These are phyloP conservation scores for Colletotrichum lupini DNA, from an alignment of 2,329 filamentous ascomycete genomes.

Conservation along the genomic window DNA sequence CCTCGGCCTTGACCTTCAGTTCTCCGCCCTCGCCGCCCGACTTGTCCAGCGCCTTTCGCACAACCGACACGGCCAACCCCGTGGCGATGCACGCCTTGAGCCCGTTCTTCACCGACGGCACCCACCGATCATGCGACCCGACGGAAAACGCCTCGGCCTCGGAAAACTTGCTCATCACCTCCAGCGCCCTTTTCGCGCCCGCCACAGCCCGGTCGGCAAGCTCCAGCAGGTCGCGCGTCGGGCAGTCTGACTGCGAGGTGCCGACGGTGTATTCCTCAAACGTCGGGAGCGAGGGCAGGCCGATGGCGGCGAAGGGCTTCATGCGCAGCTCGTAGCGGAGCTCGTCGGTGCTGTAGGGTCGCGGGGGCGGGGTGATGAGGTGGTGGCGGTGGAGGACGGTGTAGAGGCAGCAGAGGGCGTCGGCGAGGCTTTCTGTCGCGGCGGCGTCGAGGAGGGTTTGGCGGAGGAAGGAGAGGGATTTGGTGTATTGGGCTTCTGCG, in stretches of 20 bases:
- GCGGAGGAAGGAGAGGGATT: conserved; percentile 66
- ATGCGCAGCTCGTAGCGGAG: conserved; percentile 86
- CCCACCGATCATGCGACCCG: conserved; percentile 71
- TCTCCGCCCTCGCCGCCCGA: conserved; percentile 39
- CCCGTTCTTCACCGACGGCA: conserved; percentile 66
- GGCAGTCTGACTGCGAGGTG: conserved; percentile 51
- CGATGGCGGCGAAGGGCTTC: conserved; percentile 81
- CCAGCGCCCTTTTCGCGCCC: conserved; percentile 65
- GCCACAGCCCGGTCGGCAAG: conserved; percentile 58
- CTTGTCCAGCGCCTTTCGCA: conserved; percentile 66
- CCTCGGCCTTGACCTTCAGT: conserved; percentile 59
- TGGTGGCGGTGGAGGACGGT: conserved; percentile 70
- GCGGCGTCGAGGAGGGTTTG: conserved; percentile 73
- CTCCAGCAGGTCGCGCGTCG: conserved; percentile 53
- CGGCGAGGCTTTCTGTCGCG: conserved; percentile 67
- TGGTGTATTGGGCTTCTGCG: conserved; percentile 56
- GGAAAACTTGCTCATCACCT: conserved; percentile 64
- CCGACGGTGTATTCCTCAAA: conserved; percentile 69
- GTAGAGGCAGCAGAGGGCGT: conserved; percentile 72
- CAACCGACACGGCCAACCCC: conserved; percentile 70
- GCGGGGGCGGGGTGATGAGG: conserved; percentile 60
- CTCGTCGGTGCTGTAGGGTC: conserved; percentile 74
- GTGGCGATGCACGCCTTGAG: conserved; percentile 78
- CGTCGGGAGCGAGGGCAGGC: conserved; percentile 73
- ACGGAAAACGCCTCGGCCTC: conserved; percentile 65